Conservation (phyloP, 1,139 yeast genomes). For the Hyphopichia khmerensis region DNA sequence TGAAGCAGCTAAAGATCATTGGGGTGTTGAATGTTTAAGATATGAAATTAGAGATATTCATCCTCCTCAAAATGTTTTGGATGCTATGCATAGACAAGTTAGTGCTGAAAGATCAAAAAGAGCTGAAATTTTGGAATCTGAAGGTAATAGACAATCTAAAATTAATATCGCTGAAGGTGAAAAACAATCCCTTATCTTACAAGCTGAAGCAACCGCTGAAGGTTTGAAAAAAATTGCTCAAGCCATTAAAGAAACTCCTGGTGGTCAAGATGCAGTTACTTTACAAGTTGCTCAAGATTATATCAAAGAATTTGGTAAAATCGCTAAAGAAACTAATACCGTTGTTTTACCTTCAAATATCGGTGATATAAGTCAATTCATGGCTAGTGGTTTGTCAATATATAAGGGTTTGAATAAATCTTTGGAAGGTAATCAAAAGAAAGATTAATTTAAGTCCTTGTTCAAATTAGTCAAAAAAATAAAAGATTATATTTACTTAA, state of each 20-base stretch:
- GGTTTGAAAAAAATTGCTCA: slow-evolving; percentile 64
- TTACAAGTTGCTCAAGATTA: slow-evolving; percentile 83
- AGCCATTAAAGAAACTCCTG: slow-evolving; percentile 67
- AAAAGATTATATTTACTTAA: no score
- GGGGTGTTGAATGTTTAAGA: slow-evolving; percentile 86
- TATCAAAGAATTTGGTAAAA: slow-evolving; percentile 75
- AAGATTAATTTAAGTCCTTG: slow-evolving; percentile 2
- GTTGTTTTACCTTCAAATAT: slow-evolving; percentile 74
- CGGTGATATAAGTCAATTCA: slow-evolving; percentile 71
- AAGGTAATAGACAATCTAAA: slow-evolving; percentile 75
- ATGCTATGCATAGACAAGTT: slow-evolving; percentile 90
- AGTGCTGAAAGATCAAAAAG: slow-evolving; percentile 83
- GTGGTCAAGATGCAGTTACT: slow-evolving; percentile 73
- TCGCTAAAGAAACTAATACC: slow-evolving; percentile 81
- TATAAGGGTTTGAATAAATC: slow-evolving; percentile 51
- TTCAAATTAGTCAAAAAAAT: no score
- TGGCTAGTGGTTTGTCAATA: slow-evolving; percentile 76
- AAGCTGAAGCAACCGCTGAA: slow-evolving; percentile 75
- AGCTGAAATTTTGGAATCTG: slow-evolving; percentile 84
- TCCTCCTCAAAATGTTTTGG: slow-evolving; percentile 84
- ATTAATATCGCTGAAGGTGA: slow-evolving; percentile 85
- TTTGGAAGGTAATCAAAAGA: slow-evolving; percentile 5
- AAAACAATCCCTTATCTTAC: slow-evolving; percentile 64
- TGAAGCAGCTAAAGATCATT: slow-evolving; percentile 74
- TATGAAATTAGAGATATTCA: slow-evolving; percentile 88